These are phyloP conservation scores for Neofusicoccum sp. DNA, from an alignment of 2,329 filamentous ascomycete species.

Conservation along the genomic window DNA sequence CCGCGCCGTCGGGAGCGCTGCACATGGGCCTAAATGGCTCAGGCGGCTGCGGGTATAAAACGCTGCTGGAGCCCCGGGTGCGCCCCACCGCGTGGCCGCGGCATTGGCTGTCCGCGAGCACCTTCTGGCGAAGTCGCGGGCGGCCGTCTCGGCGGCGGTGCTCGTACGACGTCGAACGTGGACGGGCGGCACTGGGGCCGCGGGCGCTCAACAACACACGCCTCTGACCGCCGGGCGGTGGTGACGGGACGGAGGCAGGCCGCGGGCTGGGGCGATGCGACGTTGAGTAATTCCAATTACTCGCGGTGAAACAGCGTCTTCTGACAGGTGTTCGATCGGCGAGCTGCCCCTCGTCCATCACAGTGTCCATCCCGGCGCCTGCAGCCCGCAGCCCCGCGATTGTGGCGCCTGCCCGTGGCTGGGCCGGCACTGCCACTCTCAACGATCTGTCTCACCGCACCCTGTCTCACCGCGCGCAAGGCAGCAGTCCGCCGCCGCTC, in stretches of 20 bases:
- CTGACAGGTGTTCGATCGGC: conserved; percentile 4
- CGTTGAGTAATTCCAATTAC: conserved; percentile 12
- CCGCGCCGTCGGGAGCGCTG: neutral
- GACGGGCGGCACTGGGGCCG: conserved; percentile 11
- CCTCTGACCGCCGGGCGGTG: neutral
- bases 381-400: neutral
- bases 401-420: neutral
- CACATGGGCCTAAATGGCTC: conserved; percentile 9
- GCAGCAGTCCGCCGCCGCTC: conserved; percentile 3
- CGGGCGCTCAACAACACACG: conserved; percentile 13
- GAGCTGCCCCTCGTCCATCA: conserved; percentile 13
- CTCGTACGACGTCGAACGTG: conserved; percentile 18
- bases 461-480: neutral
- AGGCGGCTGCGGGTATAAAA: conserved; percentile 5
- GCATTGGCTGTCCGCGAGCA: neutral
- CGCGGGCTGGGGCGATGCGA: neutral
- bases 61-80: conserved; percentile 7
- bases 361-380: conserved; percentile 3
- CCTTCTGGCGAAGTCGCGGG: conserved; percentile 1
- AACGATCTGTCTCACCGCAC: no score
- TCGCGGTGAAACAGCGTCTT: conserved; percentile 15
- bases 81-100: conserved; percentile 7
- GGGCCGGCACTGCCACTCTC: neutral
- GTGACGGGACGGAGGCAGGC: neutral
- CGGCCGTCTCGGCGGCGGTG: neutral